phyloP scores from a whole-genome alignment of 2,329 filamentous ascomycete genomes.

The Spiromastix sp. region DNA sequence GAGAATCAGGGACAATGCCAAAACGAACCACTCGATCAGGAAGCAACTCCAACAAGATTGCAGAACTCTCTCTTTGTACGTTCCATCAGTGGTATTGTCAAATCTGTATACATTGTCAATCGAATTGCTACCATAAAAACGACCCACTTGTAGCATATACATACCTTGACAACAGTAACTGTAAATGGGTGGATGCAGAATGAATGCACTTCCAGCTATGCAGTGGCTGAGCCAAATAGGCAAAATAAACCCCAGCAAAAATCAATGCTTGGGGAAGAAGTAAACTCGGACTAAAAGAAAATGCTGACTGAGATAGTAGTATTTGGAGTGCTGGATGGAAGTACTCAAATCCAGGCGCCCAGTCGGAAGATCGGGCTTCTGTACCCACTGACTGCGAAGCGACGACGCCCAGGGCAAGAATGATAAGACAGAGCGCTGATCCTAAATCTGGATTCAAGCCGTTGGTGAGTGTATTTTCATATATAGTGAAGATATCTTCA shows the following conservation, averaged over 20 bases:
- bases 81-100: constrained; percentile 14
- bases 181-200: constrained; percentile 21
- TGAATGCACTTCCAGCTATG: constrained; percentile 27
- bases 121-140: too few relatives aligned
- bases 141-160: too few relatives aligned
- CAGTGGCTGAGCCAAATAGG: constrained; percentile 22
- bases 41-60: constrained; percentile 24
- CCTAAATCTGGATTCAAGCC: constrained; percentile 16
- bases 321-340: constrained; percentile 22
- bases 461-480: constrained; percentile 14
- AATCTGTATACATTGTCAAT: too few relatives aligned
- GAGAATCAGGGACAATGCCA: background rate
- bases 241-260: constrained; percentile 25
- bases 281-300: constrained; percentile 20
- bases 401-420: constrained; percentile 20
- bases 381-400: constrained; percentile 12
- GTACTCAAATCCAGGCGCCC: constrained; percentile 22
- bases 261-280: constrained; percentile 21
- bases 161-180: constrained; percentile 17
- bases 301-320: constrained; percentile 18
- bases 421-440: constrained; percentile 21
- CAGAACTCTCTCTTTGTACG: constrained; percentile 10
- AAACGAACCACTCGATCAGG: constrained; percentile 18
- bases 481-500: constrained; percentile 16
- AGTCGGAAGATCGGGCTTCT: constrained; percentile 8